Conservation (phyloP, 2,329 filamentous ascomycete genomes). For the Aspergillus floridensis region DNA sequence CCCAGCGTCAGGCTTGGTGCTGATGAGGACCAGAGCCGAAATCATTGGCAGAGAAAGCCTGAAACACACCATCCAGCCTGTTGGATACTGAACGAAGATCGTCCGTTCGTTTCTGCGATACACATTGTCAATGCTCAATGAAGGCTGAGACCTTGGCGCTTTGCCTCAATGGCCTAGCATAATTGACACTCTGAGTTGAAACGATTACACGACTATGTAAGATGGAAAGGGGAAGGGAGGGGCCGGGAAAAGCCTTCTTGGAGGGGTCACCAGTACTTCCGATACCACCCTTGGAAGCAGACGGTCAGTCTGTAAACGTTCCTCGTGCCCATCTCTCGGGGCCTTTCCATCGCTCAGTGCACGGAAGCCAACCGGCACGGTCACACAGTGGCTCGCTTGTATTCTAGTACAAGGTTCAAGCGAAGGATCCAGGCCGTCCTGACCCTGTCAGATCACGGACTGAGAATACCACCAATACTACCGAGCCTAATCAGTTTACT, state of each 20-base stretch:
- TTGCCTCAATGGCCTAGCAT: not conserved
- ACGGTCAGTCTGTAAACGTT: conserved; percentile 5
- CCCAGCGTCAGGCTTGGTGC: conserved; percentile 15
- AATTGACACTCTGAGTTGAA: not conserved
- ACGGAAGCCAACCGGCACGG: not conserved
- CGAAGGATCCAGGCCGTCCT: conserved; percentile 1
- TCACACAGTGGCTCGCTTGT: not conserved
- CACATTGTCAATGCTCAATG: not conserved
- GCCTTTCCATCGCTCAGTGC: not conserved
- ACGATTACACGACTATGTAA: conserved; percentile 16
- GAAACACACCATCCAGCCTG: conserved; percentile 9
- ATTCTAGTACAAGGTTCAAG: not conserved
- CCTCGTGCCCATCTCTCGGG: not conserved
- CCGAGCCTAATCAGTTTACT: conserved; percentile 3
- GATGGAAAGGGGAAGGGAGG: conserved; percentile 19
- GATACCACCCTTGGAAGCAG: conserved; percentile 9
- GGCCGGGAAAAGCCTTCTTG: conserved; percentile 17
- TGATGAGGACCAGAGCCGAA: conserved; percentile 13
- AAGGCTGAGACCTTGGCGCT: not conserved
- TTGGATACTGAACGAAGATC: conserved; percentile 7
- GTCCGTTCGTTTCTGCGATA: not conserved
- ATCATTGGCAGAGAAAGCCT: conserved; percentile 9
- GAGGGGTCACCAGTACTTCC: conserved; percentile 20
- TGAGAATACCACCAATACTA: not conserved
- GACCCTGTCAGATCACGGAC: not conserved